phyloP scores from a whole-genome alignment of 306 rosid genomes.

The Rubus idaeus region DNA sequence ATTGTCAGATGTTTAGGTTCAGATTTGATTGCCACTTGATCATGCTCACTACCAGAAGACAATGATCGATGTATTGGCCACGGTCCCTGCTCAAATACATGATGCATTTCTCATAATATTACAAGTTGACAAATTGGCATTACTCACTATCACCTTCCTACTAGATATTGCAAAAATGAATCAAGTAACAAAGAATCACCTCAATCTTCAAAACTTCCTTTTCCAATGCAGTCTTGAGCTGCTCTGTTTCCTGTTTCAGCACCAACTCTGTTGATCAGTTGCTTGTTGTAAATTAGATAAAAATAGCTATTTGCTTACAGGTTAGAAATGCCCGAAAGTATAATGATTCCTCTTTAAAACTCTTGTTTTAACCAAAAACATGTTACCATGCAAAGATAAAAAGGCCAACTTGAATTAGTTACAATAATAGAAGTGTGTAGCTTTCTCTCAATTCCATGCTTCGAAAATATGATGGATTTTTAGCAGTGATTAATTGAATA shows the following conservation, averaged over 20 bases:
- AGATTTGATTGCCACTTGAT: slow-evolving; percentile 49
- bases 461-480: slow-evolving; percentile 3
- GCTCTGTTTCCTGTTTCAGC: slow-evolving; percentile 76
- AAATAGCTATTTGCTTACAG: background rate
- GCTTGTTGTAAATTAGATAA: background rate
- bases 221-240: slow-evolving; percentile 65
- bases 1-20: slow-evolving; percentile 63
- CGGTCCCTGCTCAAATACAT: slow-evolving; percentile 49
- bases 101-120: slow-evolving; percentile 22
- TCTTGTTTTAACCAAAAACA: background rate
- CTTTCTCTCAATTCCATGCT: slow-evolving; percentile 9
- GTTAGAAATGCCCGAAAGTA: background rate
- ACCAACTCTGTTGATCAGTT: slow-evolving; percentile 20
- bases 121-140: slow-evolving; percentile 2
- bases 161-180: slow-evolving; percentile 9
- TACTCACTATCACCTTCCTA: background rate
- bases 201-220: slow-evolving; percentile 66
- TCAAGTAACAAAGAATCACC: slow-evolving; percentile 42
- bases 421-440: background rate
- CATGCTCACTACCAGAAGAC: slow-evolving; percentile 48
- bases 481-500: background rate
- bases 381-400: background rate
- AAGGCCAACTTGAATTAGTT: background rate
- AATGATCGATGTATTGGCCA: slow-evolving; percentile 47
- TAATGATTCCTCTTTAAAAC: background rate